Evolutionary conservation across 805 yeast species (phyloP).

Genomic region (Clavispora phyllophila): DNA sequence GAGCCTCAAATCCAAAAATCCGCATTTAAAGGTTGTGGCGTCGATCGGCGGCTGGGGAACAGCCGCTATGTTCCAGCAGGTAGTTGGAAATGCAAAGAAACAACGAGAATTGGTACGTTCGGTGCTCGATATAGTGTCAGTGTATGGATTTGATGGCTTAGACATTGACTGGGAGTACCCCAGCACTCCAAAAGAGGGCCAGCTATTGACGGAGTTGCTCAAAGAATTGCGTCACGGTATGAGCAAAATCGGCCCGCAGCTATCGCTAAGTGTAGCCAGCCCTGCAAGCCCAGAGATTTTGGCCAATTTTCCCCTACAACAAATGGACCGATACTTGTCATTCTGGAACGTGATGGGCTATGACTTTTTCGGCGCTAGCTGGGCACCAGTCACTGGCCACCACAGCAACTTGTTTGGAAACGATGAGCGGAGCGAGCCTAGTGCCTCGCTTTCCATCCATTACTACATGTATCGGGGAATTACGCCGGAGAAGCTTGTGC

Average conservation of each 20-base stretch:
- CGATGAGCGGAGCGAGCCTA: conserved; percentile 36
- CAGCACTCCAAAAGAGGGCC: conserved; percentile 39
- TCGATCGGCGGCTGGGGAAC: conserved; percentile 83
- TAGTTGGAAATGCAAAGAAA: conserved; percentile 18
- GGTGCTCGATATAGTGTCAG: conserved; percentile 41
- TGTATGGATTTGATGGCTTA: conserved; percentile 78
- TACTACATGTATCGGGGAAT: conserved; percentile 42
- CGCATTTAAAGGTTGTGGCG: conserved; percentile 52
- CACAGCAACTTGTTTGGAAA: conserved; percentile 62
- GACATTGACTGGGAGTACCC: conserved; percentile 98
- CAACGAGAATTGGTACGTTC: conserved; percentile 46
- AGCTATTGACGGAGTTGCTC: conserved; percentile 40
- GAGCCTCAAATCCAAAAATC: conserved; percentile 37
- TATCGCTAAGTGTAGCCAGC: conserved; percentile 65
- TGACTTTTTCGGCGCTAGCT: conserved; percentile 70
- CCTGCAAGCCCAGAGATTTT: conserved; percentile 59
- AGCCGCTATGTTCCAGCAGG: conserved; percentile 33
- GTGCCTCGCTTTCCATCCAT: conserved; percentile 46
- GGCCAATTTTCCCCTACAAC: conserved; percentile 36
- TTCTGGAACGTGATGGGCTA: conserved; percentile 91
- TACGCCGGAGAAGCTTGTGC: conserved; percentile 45
- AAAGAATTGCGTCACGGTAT: conserved; percentile 35
- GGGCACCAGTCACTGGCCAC: conserved; percentile 59
- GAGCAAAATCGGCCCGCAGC: conserved; percentile 22
- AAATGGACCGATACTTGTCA: conserved; percentile 55